Evolutionary conservation across 768 basidiomycete species (phyloP), one percentile per base, ranked within the genome.

Genomic region (Rhodotorula taiwanensis): DNA sequence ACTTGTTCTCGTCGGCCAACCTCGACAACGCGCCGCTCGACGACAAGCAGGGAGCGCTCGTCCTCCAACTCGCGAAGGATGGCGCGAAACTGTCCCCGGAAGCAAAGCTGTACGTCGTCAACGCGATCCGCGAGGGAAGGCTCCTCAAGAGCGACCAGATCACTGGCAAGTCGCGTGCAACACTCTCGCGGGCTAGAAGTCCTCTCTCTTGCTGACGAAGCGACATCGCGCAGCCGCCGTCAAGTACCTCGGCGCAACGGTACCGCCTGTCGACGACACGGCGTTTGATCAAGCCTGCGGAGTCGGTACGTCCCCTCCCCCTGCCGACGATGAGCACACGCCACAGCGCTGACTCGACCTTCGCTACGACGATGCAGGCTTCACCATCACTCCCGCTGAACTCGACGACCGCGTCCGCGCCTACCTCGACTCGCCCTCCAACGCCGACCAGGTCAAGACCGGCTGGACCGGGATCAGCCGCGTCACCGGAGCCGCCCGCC

Each of bases 91-190:
- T 90, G 43, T 81, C 77, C 8, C 77, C 79, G 36, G 77, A 76
- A n/a, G 83, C 83, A 73, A 80, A 81, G 64, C 79, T 77, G 49
- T 89, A 84, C 75, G 77, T 86, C 23, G 79, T 89, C 42, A 75
- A 78, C n/a, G 83, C 80, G 65, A 84, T 98, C 70, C 74, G 84
- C n/a, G 81, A 84, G 58, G 85, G 82, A 27, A 82, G 82, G 67
- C 76, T 98, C 61, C 88, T 86, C 76, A 83, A 81, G 39, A 81
- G 83, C 5, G 94, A 97, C 75, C 93, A 97, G 79, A 83, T 95
- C 30, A 79, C 82, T 56, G 93, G 93, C 91, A n/a, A 48, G 28
- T 48, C 18, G n/a, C n/a, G n/a, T n/a, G n/a, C n/a, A n/a, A n/a
- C 33, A 9, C 31, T 4, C 52, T 15, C 23, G 45, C 28, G 28